These are phyloP conservation scores for Hyaloscypha bicolor DNA, from an alignment of 495 filamentous ascomycete species.

Conservation along the genomic window DNA sequence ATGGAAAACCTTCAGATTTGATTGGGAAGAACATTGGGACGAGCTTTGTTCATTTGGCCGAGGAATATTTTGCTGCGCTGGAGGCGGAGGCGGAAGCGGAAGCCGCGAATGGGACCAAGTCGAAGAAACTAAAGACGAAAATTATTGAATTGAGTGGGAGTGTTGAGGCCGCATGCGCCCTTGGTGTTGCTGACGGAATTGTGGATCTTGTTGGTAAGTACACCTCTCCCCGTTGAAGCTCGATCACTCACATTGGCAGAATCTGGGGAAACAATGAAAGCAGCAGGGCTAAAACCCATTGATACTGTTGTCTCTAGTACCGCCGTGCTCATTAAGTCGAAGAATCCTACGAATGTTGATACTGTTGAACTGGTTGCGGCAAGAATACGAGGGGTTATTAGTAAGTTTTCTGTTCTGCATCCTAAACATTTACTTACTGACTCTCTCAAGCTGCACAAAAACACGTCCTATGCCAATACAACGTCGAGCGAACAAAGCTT, in stretches of 20 bases:
- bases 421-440: conserved; percentile 9
- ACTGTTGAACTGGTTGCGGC: conserved; percentile 80
- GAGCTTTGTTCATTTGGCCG: conserved; percentile 84
- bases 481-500: conserved; percentile 72
- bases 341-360: conserved; percentile 72
- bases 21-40: conserved; percentile 95
- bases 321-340: conserved; percentile 91
- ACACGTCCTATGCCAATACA: conserved; percentile 96
- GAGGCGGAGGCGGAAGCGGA: conserved; percentile 65
- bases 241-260: conserved; percentile 52
- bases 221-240: neutral
- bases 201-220: conserved; percentile 91
- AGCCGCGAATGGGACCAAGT: conserved; percentile 25
- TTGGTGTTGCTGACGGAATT: conserved; percentile 95
- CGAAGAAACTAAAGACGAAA: conserved; percentile 66
- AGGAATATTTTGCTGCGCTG: conserved; percentile 77
- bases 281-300: conserved; percentile 93
- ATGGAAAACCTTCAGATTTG: conserved; percentile 69
- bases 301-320: conserved; percentile 87
- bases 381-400: conserved; percentile 90
- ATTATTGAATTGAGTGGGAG: conserved; percentile 94
- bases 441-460: conserved; percentile 71
- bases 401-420: conserved; percentile 44
- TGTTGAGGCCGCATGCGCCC: conserved; percentile 93
- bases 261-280: conserved; percentile 98